Percentiles rank a stretch among this genome's conserved stretches.
These are phyloP conservation scores for Saccharomycopsis babjevae DNA, from an alignment of 805 yeast genomes.

Conservation along the genomic window DNA sequence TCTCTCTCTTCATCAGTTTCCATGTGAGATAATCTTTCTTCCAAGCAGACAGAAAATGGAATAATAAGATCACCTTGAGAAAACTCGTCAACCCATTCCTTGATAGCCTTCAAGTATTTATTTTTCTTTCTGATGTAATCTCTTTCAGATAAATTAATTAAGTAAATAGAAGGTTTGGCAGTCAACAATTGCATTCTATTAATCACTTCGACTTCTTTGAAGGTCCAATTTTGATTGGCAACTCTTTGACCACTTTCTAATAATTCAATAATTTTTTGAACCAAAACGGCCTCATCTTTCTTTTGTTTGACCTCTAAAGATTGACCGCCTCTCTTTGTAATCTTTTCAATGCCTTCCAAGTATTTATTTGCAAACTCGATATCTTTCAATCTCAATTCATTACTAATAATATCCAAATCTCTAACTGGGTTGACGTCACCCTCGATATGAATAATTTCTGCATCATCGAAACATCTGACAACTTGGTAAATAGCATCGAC, in stretches of 20 bases:
- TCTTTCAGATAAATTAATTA: constrained; percentile 80
- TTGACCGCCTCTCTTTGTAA: constrained; percentile 82
- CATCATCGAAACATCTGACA: constrained; percentile 95
- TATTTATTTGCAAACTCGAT: constrained; percentile 88
- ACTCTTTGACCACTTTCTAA: constrained; percentile 82
- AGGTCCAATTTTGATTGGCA: constrained; percentile 78
- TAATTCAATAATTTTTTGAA: constrained; percentile 60
- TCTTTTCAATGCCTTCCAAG: constrained; percentile 66
- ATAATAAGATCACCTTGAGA: constrained; percentile 88
- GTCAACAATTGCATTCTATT: constrained; percentile 81
- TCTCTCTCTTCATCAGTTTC: constrained; percentile 73
- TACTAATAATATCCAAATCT: constrained; percentile 84
- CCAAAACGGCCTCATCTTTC: constrained; percentile 74
- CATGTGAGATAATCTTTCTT: constrained; percentile 84
- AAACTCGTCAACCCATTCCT: constrained; percentile 81
- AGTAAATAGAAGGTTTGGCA: constrained; percentile 90
- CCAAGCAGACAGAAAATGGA: constrained; percentile 87
- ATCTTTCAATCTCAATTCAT: constrained; percentile 92
- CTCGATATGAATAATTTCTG: constrained; percentile 94
- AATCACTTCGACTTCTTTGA: constrained; percentile 84
- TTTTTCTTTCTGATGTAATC: constrained; percentile 85
- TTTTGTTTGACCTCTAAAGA: constrained; percentile 80
- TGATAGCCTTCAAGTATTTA: constrained; percentile 71
- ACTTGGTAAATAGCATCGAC: constrained; percentile 98
- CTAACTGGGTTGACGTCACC: constrained; percentile 94